These are phyloP conservation scores for Piper longum DNA, from an alignment of 164 flowering plant species.

Conservation along the genomic window DNA sequence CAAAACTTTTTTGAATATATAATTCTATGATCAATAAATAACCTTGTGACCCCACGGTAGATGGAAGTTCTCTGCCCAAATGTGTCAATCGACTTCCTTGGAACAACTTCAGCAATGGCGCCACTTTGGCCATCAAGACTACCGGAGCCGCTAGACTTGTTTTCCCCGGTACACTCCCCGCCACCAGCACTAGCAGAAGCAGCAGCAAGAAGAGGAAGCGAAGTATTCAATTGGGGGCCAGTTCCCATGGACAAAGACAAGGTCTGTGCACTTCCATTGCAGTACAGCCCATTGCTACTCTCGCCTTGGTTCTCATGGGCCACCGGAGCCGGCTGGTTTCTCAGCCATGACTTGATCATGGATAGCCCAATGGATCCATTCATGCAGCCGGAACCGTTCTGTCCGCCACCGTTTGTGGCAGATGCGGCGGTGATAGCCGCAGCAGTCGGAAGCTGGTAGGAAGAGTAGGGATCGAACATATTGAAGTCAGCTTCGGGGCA, in stretches of 20 bases:
- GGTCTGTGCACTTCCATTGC: slow-evolving; percentile 22
- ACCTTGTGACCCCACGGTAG: slow-evolving; percentile 97
- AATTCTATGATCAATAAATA: background rate
- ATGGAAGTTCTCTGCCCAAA: slow-evolving; percentile 94
- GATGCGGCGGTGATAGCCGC: background rate
- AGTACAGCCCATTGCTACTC: background rate
- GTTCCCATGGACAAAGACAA: slow-evolving; percentile 67
- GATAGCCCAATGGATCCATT: slow-evolving; percentile 53
- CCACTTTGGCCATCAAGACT: slow-evolving; percentile 27
- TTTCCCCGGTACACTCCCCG: slow-evolving; percentile 27
- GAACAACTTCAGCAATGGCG: slow-evolving; percentile 39
- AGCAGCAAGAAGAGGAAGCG: slow-evolving; percentile 20
- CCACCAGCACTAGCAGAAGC: slow-evolving; percentile 14
- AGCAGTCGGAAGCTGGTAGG: background rate
- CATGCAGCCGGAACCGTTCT: slow-evolving; percentile 2
- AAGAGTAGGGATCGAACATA: slow-evolving; percentile 22
- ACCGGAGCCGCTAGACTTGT: slow-evolving; percentile 13
- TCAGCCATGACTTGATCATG: slow-evolving; percentile 85
- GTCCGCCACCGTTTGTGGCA: background rate
- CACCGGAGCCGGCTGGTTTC: slow-evolving; percentile 43
- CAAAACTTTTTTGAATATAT: too few relatives aligned
- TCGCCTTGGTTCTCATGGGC: slow-evolving; percentile 13
- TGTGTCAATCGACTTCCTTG: slow-evolving; percentile 70
- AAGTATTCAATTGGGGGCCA: slow-evolving; percentile 31
- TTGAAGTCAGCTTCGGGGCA: slow-evolving; percentile 11